Conservation (phyloP, 2,329 filamentous ascomycete genomes). For the Whalleya microplaca region DNA sequence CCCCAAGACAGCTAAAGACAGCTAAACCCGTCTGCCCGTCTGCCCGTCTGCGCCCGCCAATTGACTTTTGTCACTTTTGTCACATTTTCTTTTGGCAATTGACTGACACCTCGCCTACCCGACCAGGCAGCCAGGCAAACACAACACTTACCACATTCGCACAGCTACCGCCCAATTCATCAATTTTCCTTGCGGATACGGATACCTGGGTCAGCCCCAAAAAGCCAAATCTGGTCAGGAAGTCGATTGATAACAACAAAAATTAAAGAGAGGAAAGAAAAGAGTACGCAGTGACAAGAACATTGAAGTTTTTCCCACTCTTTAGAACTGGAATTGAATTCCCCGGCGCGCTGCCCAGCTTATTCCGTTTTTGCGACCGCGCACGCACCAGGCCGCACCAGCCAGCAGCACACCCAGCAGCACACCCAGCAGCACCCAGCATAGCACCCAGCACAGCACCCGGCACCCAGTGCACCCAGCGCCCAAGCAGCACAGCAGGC, state of each 20-base stretch:
- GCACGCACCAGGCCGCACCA: conserved; percentile 10
- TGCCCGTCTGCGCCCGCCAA: background rate
- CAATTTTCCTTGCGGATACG: background rate
- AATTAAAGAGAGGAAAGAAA: background rate
- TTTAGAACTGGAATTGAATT: too few relatives aligned
- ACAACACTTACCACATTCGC: background rate
- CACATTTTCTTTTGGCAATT: conserved; percentile 20
- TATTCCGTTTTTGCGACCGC: conserved; percentile 4
- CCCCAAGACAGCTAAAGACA: background rate
- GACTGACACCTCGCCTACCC: conserved; percentile 25
- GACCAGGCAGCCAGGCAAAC: conserved; percentile 18
- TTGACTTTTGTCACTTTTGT: background rate
- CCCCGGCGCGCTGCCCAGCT: conserved; percentile 26
- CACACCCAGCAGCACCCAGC: too few relatives aligned
- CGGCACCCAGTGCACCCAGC: too few relatives aligned
- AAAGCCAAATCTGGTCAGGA: background rate
- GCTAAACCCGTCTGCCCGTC: background rate
- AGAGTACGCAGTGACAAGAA: background rate
- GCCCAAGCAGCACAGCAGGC: conserved; percentile 31
- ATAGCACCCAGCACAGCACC: too few relatives aligned
- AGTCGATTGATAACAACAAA: background rate
- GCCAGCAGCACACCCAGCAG: too few relatives aligned
- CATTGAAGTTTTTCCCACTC: too few relatives aligned
- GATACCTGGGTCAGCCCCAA: background rate
- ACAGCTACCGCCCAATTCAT: background rate